Conservation (phyloP, 495 filamentous ascomycete genomes). For the Annulohypoxylon bovei region DNA sequence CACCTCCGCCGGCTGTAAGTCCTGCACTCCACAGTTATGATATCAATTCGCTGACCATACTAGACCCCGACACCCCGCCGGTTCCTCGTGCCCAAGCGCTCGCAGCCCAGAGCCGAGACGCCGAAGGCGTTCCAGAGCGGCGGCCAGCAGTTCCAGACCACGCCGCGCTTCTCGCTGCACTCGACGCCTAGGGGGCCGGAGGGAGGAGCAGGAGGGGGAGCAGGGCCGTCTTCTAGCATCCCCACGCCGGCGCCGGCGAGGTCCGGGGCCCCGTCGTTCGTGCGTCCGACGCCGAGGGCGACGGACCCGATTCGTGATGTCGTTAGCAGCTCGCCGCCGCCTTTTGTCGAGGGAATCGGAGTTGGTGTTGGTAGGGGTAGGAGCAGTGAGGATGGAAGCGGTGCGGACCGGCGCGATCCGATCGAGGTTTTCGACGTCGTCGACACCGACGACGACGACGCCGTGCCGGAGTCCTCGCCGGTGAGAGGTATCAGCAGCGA, state of each 20-base stretch:
- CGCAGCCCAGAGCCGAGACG: constrained; percentile 48
- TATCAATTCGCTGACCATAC: background rate
- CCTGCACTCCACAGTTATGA: too few relatives aligned
- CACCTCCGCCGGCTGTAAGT: constrained; percentile 45
- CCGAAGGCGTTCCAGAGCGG: constrained; percentile 41
- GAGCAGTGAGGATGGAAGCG: background rate
- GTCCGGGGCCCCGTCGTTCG: constrained; percentile 23
- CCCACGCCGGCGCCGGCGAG: constrained; percentile 28
- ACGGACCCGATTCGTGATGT: constrained; percentile 38
- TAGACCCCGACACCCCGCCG: constrained; percentile 57
- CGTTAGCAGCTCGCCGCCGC: constrained; percentile 43
- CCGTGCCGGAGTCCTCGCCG: constrained; percentile 43
- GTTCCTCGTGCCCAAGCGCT: constrained; percentile 53
- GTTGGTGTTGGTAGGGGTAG: too few relatives aligned
- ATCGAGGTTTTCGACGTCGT: constrained; percentile 45
- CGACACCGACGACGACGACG: constrained; percentile 38
- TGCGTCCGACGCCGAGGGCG: constrained; percentile 34
- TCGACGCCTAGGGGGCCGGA: constrained; percentile 38
- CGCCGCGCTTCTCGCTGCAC: constrained; percentile 52
- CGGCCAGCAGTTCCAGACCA: constrained; percentile 51
- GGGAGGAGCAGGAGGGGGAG: constrained; percentile 5
- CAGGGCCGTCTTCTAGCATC: constrained; percentile 41
- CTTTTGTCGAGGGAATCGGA: background rate
- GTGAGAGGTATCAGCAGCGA: background rate
- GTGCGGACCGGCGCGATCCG: constrained; percentile 33